These are phyloP conservation scores for Plasmodium vinckei DNA, from an alignment of 169 alveolate species.

Conservation along the genomic window DNA sequence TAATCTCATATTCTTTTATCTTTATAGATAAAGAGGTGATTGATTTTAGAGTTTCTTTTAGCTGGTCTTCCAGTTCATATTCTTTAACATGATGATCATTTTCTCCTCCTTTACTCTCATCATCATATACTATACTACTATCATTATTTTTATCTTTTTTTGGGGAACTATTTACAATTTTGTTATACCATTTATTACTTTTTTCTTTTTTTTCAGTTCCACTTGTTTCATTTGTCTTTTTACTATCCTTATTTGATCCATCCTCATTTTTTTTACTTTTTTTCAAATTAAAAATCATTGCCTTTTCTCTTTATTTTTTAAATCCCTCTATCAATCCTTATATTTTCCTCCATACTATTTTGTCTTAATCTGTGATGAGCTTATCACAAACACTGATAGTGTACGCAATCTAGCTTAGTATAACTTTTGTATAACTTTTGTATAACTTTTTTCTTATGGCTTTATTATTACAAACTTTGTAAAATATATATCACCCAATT, in stretches of 20 bases:
- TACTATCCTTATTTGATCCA: background rate
- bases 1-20: slow-evolving; percentile 21
- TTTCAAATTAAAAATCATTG: background rate
- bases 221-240: background rate
- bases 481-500: no score
- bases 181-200: slow-evolving; percentile 47
- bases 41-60: slow-evolving; percentile 50
- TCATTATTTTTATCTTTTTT: slow-evolving; percentile 11
- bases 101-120: slow-evolving; percentile 2
- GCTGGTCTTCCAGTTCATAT: slow-evolving; percentile 39
- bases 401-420: no score
- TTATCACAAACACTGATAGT: background rate
- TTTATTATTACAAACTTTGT: no score
- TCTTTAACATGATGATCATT: background rate
- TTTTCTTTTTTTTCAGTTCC: slow-evolving; percentile 30
- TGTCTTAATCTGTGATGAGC: no score
- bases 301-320: background rate
- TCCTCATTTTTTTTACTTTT: background rate
- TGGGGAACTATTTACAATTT: slow-evolving; percentile 26
- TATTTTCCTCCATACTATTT: background rate
- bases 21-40: slow-evolving; percentile 44
- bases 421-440: no score
- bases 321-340: background rate
- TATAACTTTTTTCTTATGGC: no score
- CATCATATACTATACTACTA: no score